phyloP scores from a whole-genome alignment of 129 eudicot species.

The Flaveria trinervia region DNA sequence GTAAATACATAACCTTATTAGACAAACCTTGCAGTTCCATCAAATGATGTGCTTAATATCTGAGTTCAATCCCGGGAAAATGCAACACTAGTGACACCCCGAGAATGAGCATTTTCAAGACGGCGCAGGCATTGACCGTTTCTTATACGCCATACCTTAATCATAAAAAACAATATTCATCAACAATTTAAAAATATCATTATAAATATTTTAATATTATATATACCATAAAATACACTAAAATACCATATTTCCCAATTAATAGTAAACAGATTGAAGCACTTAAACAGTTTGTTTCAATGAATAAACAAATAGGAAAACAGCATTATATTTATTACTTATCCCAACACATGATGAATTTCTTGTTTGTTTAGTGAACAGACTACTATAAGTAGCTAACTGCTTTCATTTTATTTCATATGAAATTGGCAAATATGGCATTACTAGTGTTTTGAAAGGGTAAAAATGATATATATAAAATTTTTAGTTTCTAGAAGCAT shows the following conservation, averaged over 20 bases:
- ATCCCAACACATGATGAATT: neutral
- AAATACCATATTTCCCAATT: neutral
- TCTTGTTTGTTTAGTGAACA: neutral
- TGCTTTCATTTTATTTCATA: neutral
- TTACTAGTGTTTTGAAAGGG: neutral
- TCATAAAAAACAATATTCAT: neutral
- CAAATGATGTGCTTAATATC: slow-evolving; percentile 89
- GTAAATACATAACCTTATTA: neutral
- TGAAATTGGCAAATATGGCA: neutral
- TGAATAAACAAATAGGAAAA: neutral
- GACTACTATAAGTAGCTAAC: too few species aligned
- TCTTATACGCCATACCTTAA: slow-evolving; percentile 92
- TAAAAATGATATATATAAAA: neutral
- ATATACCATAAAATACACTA: too few species aligned
- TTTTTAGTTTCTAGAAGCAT: neutral
- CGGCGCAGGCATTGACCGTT: slow-evolving; percentile 97
- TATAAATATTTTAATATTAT: too few species aligned
- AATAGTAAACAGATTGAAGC: neutral
- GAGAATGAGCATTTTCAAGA: slow-evolving; percentile 89
- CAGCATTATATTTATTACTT: neutral
- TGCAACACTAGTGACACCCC: slow-evolving; percentile 87
- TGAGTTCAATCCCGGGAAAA: slow-evolving; percentile 94
- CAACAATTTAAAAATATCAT: neutral
- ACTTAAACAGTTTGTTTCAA: neutral
- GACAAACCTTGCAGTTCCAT: slow-evolving; percentile 84